Evolutionary conservation across 805 yeast species (phyloP).

Genomic region (Saccharomycopsis malanga): DNA sequence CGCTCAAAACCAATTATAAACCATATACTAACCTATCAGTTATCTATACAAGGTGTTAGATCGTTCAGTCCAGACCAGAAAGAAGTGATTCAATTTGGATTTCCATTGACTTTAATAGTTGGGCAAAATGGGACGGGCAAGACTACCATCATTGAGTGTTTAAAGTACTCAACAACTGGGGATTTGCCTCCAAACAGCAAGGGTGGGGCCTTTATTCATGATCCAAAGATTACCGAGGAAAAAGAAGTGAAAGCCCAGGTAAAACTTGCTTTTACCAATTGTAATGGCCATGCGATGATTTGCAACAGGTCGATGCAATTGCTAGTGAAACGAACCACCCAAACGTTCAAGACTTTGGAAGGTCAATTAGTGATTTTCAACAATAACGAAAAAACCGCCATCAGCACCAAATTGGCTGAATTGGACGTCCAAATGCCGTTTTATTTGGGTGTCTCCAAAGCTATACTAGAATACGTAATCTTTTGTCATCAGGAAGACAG

Average conservation of each 20-base stretch:
- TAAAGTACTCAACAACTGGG: constrained; percentile 92
- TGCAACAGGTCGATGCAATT: constrained; percentile 81
- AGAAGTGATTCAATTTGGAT: constrained; percentile 83
- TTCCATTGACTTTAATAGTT: constrained; percentile 86
- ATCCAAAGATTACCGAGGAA: constrained; percentile 74
- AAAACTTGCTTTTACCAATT: constrained; percentile 73
- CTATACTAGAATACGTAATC: constrained; percentile 84
- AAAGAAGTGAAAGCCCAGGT: constrained; percentile 83
- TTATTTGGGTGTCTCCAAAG: constrained; percentile 79
- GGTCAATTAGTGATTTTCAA: constrained; percentile 69
- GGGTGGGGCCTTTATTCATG: constrained; percentile 94
- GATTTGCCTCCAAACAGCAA: constrained; percentile 92
- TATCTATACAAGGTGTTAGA: constrained; percentile 80
- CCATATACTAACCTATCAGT: constrained; percentile 28
- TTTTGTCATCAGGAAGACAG: constrained; percentile 98
- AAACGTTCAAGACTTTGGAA: constrained; percentile 85
- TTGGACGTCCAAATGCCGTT: constrained; percentile 76
- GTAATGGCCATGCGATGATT: constrained; percentile 71
- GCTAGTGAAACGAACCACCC: constrained; percentile 48
- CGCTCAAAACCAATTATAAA: no score
- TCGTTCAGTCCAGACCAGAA: constrained; percentile 82
- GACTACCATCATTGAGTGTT: constrained; percentile 91
- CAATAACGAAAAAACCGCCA: constrained; percentile 53
- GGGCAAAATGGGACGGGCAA: constrained; percentile 97
- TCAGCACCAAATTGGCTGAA: constrained; percentile 78